Evolutionary conservation across 805 yeast species (phyloP).

Genomic region (Nakazawaea siamensis): DNA sequence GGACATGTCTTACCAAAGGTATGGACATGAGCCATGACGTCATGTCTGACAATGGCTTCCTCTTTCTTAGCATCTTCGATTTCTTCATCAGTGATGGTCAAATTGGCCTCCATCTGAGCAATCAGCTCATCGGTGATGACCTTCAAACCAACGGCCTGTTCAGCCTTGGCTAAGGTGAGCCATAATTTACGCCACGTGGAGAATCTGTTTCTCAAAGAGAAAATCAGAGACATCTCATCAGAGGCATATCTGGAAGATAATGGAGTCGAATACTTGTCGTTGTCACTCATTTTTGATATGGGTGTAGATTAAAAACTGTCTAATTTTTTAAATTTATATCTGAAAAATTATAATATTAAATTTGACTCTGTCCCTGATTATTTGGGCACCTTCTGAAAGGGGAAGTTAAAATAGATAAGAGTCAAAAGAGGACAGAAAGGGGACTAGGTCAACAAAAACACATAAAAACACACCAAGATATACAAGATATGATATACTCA

Average conservation of each 20-base stretch:
- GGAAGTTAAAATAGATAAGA: no score
- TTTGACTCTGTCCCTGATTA: no score
- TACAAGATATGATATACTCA: no score
- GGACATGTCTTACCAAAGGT: slow-evolving; percentile 90
- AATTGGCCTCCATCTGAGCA: slow-evolving; percentile 70
- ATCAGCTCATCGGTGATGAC: slow-evolving; percentile 89
- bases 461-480: no score
- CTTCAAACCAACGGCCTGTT: slow-evolving; percentile 78
- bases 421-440: no score
- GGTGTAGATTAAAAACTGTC: no score
- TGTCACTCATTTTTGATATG: slow-evolving; percentile 26
- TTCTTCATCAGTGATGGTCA: slow-evolving; percentile 86
- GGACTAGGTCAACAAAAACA: no score
- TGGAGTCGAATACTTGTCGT: slow-evolving; percentile 86
- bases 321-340: no score
- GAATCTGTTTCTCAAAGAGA: slow-evolving; percentile 88
- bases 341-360: no score
- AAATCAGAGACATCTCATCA: slow-evolving; percentile 90
- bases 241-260: slow-evolving; percentile 95
- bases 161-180: slow-evolving; percentile 93
- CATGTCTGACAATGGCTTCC: slow-evolving; percentile 98
- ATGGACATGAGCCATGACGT: slow-evolving; percentile 99
- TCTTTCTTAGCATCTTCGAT: slow-evolving; percentile 82
- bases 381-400: no score
- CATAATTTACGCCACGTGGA: slow-evolving; percentile 98